These are phyloP conservation scores for Pseudopyricularia javanii DNA, from an alignment of 2,329 filamentous ascomycete species.

Conservation along the genomic window DNA sequence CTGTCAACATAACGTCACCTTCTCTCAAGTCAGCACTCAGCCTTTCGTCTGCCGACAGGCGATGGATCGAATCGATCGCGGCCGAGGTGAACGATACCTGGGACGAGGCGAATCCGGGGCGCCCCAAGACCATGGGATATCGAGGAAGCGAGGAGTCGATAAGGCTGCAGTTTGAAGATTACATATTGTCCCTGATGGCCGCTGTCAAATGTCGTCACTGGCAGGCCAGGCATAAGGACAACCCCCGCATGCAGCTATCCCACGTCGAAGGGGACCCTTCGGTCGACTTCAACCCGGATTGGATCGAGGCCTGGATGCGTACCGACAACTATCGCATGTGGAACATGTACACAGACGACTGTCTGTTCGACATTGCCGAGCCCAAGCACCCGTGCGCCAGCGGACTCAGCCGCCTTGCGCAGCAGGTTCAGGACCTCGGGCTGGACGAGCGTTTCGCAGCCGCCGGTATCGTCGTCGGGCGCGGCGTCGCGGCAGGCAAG, in stretches of 20 bases:
- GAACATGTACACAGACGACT: constrained; percentile 65
- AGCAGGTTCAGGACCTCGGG: constrained; percentile 88
- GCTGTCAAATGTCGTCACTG: constrained; percentile 81
- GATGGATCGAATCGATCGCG: constrained; percentile 94
- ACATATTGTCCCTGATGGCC: constrained; percentile 77
- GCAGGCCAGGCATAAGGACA: constrained; percentile 35
- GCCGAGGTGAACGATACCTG: constrained; percentile 92
- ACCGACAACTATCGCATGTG: constrained; percentile 92
- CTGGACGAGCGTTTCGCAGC: constrained; percentile 81
- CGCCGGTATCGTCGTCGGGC: constrained; percentile 73
- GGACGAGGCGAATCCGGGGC: constrained; percentile 80
- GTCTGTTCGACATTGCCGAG: constrained; percentile 89
- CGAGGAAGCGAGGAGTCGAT: constrained; percentile 96
- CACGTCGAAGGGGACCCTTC: constrained; percentile 74
- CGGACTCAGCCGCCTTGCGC: constrained; percentile 71
- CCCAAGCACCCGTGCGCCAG: constrained; percentile 89
- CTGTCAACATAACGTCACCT: constrained; percentile 70
- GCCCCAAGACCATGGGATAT: constrained; percentile 91
- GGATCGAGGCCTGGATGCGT: constrained; percentile 73
- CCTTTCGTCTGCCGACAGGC: constrained; percentile 74
- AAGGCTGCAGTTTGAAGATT: constrained; percentile 92
- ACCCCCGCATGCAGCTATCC: constrained; percentile 49
- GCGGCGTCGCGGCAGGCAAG: constrained; percentile 75
- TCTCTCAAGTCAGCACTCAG: constrained; percentile 64
- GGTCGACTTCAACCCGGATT: constrained; percentile 71